Base-by-base conservation (phyloP, 345 rosid genomes). In the Citrus hindsii region DNA sequence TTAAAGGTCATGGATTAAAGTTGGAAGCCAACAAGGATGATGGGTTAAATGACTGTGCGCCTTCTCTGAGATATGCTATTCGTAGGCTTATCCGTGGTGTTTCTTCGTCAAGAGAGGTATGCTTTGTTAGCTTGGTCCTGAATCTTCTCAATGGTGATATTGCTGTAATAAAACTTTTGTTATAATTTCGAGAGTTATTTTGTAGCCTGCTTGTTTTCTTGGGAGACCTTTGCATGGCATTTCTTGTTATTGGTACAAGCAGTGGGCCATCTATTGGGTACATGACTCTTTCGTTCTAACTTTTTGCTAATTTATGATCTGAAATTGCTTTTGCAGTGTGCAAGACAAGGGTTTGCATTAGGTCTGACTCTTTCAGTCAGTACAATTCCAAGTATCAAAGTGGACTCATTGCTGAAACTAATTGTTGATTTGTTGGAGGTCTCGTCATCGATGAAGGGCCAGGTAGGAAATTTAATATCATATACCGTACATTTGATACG, bases 81-180 rank as follows among this genome's bases (percentile, higher is more conserved):
- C 91, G 98, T 8, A 91, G 99, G 83, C 94, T 96, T 38, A 86
- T 96, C 60, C 97, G 95, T 3, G 99, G 99, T 18, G 93, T 89
- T 84, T 96, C 98, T 66, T 96, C 99, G 2, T 92, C 99, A 4
- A 89, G 98, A 83, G 98, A 94, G 98, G 99, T 94, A 76, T 72
- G 84, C 55, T 60, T 61, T 69, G 4, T 35, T 69, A 30, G 8
- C 37, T 59, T 64, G 19, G 25, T 77, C 55, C 37, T 59, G 56
- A 28, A 69, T 79, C 18, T 56, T 53, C 21, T 53, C 21, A 53
- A 53, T 53, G 58, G 58, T 53, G 22, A 18, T 18, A 16, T 53
- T 53, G 7, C 58, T 53, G 58, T 53, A 53, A 18, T 53, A 19
- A 53, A 53, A 53, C 6, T 18, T 35, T 35, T 51, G 3, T 46